Evolutionary conservation across 78 protist genomes (phyloP).

Genomic region (Tieghemostelium lacteum): DNA sequence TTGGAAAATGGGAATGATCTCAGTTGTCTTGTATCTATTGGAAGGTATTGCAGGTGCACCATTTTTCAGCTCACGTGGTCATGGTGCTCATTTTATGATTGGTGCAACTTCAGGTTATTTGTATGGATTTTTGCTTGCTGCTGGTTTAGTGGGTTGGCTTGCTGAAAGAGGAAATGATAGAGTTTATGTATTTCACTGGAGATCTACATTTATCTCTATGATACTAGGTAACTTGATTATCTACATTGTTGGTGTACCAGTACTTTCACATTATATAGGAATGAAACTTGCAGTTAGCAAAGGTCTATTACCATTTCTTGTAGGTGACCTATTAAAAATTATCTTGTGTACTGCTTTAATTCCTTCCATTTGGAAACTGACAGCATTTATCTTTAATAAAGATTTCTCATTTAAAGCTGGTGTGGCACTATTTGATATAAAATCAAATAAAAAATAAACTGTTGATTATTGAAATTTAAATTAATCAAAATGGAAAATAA

Average conservation of each 20-base stretch:
- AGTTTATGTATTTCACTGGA: conserved; percentile 39
- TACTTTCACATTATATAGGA: conserved; percentile 11
- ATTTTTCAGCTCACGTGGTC: conserved; percentile 17
- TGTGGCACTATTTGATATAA: too few species aligned
- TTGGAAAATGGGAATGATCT: conserved; percentile 39
- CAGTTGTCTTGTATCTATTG: conserved; percentile 13
- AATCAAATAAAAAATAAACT: too few species aligned
- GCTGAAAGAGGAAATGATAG: conserved; percentile 45
- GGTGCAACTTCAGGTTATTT: conserved; percentile 48
- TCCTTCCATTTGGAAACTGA: conserved; percentile 44
- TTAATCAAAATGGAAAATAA: too few species aligned
- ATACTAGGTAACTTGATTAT: conserved; percentile 12
- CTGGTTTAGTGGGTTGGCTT: conserved; percentile 26
- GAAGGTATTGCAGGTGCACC: conserved; percentile 59
- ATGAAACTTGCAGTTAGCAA: background rate
- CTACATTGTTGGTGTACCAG: conserved; percentile 49
- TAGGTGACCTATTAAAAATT: conserved; percentile 34
- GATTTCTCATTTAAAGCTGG: too few species aligned
- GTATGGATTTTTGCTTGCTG: conserved; percentile 34
- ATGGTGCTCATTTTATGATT: background rate
- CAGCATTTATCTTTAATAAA: conserved; percentile 25
- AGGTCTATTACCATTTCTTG: conserved; percentile 39
- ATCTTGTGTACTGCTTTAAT: conserved; percentile 12
- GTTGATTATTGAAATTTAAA: too few species aligned
- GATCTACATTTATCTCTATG: conserved; percentile 34